Percentiles rank a stretch among this genome's conserved stretches.
Evolutionary conservation across 1,284 basidiomycete species (phyloP).

Genomic region (Tremellales sp.): DNA sequence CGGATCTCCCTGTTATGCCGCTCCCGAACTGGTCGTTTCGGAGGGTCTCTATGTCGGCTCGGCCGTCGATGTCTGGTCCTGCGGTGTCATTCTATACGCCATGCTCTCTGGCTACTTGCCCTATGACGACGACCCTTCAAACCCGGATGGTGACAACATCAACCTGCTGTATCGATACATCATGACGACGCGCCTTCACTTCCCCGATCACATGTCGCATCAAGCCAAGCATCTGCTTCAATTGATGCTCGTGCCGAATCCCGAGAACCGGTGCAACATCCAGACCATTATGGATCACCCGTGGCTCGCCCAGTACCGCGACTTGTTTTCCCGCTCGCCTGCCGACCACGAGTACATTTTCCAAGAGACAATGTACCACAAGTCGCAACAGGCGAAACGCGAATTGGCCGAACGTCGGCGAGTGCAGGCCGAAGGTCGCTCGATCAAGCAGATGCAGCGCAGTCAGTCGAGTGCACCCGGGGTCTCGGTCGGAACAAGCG

Average conservation of each 20-base stretch:
- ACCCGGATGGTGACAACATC: constrained; percentile 99
- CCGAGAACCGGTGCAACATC: constrained; percentile 68
- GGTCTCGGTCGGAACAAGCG: constrained; percentile 17
- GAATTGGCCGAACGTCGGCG: constrained; percentile 44
- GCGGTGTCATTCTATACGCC: constrained; percentile 97
- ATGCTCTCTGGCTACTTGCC: constrained; percentile 99
- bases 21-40: constrained; percentile 97
- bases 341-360: constrained; percentile 74
- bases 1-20: constrained; percentile 96
- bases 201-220: constrained; percentile 84
- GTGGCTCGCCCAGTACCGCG: constrained; percentile 69
- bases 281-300: constrained; percentile 72
- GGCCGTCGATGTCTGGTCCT: constrained; percentile 99
- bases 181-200: constrained; percentile 88
- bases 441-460: constrained; percentile 28
- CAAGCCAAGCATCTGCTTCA: constrained; percentile 69
- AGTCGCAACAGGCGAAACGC: constrained; percentile 71
- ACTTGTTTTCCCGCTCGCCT: constrained; percentile 65
- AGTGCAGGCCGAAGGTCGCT: constrained; percentile 38
- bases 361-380: constrained; percentile 77
- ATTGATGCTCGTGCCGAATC: constrained; percentile 84
- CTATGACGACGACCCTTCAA: constrained; percentile 98
- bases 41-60: constrained; percentile 96
- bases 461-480: constrained; percentile 38
- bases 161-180: constrained; percentile 99